phyloP scores from a whole-genome alignment of 208 protist genomes.

The Crithidia mellificae region DNA sequence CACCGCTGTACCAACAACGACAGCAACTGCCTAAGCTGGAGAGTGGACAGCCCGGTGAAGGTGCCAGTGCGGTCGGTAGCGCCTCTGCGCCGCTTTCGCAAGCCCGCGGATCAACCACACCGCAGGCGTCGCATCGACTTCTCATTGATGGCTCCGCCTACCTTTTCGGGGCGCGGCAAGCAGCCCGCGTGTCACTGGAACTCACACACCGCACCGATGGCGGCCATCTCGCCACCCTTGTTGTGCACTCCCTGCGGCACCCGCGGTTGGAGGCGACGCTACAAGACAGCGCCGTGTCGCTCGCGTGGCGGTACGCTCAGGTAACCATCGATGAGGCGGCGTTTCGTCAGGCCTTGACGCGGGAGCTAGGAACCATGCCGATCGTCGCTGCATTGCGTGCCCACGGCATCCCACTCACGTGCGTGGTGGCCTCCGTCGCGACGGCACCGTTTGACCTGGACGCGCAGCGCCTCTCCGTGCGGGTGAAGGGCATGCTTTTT shows the following conservation, averaged over 20 bases:
- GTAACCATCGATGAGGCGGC: slow-evolving; percentile 20
- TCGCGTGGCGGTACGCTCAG: slow-evolving; percentile 32
- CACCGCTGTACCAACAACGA: neutral
- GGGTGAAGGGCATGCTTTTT: slow-evolving; percentile 61
- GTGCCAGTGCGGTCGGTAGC: no score
- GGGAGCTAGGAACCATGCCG: slow-evolving; percentile 38
- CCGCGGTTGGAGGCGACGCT: slow-evolving; percentile 27
- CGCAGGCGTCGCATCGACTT: slow-evolving; percentile 3
- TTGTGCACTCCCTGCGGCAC: slow-evolving; percentile 19
- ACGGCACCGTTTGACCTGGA: slow-evolving; percentile 41
- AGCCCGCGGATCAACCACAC: neutral
- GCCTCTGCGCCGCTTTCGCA: no score
- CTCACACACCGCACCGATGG: slow-evolving; percentile 9
- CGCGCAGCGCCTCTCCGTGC: slow-evolving; percentile 34
- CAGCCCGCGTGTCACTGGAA: slow-evolving; percentile 26
- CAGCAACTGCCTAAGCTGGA: neutral
- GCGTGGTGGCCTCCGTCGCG: slow-evolving; percentile 44
- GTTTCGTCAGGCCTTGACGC: slow-evolving; percentile 29
- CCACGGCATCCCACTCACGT: slow-evolving; percentile 45
- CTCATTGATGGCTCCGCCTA: slow-evolving; percentile 7
- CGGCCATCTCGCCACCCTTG: slow-evolving; percentile 14
- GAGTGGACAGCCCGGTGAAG: no score
- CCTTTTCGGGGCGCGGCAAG: slow-evolving; percentile 13
- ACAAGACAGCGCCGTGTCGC: slow-evolving; percentile 40
- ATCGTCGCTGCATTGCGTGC: slow-evolving; percentile 54